Evolutionary conservation across 1,284 basidiomycete genomes (phyloP).

Genomic region (Stereum hirsutum): DNA sequence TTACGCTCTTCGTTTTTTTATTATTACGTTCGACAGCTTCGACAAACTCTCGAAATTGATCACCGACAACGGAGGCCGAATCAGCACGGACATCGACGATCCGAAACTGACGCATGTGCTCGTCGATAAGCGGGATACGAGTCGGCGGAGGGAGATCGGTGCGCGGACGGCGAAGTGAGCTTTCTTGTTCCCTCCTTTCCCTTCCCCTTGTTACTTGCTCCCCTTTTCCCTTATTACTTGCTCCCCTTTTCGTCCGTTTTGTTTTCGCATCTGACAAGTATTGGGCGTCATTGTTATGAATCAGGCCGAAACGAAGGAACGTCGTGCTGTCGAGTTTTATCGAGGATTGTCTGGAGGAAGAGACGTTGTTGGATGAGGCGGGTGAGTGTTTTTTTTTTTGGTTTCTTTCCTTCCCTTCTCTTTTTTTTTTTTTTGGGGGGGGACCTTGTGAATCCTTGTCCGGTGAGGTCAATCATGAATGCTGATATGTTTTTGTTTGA

Average conservation of each 20-base stretch:
- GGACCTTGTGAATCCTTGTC: too few species aligned
- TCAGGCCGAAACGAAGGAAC: constrained; percentile 69
- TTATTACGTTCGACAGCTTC: constrained; percentile 36
- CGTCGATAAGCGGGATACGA: constrained; percentile 68
- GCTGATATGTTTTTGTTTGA: too few species aligned
- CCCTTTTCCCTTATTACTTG: background rate
- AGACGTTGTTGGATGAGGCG: constrained; percentile 73
- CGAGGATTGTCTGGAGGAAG: constrained; percentile 69
- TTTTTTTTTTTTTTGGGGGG: too few species aligned
- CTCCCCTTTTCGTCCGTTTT: constrained; percentile 9
- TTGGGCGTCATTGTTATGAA: constrained; percentile 12
- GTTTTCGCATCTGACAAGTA: background rate
- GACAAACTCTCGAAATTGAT: constrained; percentile 42
- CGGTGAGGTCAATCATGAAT: too few species aligned
- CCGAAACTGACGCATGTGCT: constrained; percentile 80
- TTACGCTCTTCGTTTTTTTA: constrained; percentile 2
- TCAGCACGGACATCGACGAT: constrained; percentile 61
- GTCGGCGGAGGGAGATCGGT: constrained; percentile 61
- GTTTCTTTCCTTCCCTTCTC: too few species aligned
- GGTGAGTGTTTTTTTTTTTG: too few species aligned
- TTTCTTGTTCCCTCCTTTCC: too few species aligned
- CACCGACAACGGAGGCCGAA: constrained; percentile 57
- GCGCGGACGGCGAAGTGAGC: constrained; percentile 63
- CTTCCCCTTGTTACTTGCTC: too few species aligned
- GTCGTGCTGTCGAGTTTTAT: constrained; percentile 74